Conservation (phyloP, 306 rosid genomes). For the Mimosa pudica region DNA sequence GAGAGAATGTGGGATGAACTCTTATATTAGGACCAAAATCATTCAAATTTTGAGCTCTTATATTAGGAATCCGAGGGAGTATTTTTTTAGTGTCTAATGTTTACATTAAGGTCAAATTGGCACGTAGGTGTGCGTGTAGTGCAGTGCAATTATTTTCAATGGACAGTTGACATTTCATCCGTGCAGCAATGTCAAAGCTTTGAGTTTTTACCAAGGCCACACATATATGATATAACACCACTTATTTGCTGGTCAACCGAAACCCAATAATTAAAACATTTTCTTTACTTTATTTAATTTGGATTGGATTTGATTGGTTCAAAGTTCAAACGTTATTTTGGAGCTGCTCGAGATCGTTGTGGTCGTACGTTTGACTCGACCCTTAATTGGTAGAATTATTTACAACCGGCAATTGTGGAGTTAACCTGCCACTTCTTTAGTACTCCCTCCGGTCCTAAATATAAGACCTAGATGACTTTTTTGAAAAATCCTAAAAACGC, state of each 20-base stretch:
- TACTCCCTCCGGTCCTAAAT: too few relatives aligned
- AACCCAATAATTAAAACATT: background rate
- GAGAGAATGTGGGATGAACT: too few relatives aligned
- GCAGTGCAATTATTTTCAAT: slow-evolving; percentile 27
- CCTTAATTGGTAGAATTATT: background rate
- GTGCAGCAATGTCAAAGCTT: background rate
- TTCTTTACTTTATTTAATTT: background rate
- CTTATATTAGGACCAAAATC: too few relatives aligned
- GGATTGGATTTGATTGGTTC: background rate
- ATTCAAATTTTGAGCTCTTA: too few relatives aligned
- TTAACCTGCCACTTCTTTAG: slow-evolving; percentile 34
- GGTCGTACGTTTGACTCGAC: background rate
- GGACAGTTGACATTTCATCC: slow-evolving; percentile 22
- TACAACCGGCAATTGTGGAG: slow-evolving; percentile 40
- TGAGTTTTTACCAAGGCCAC: background rate
- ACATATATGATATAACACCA: background rate
- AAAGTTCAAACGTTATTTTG: background rate
- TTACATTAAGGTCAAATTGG: background rate
- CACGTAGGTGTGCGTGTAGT: background rate
- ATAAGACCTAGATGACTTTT: too few relatives aligned
- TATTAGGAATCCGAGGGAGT: too few relatives aligned
- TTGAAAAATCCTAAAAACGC: too few relatives aligned
- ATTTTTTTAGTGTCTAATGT: too few relatives aligned
- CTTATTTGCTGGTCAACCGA: background rate
- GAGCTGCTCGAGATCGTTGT: background rate